These are phyloP conservation scores for Coniochaeta ligniaria DNA, from an alignment of 2,329 filamentous ascomycete species.

Conservation along the genomic window DNA sequence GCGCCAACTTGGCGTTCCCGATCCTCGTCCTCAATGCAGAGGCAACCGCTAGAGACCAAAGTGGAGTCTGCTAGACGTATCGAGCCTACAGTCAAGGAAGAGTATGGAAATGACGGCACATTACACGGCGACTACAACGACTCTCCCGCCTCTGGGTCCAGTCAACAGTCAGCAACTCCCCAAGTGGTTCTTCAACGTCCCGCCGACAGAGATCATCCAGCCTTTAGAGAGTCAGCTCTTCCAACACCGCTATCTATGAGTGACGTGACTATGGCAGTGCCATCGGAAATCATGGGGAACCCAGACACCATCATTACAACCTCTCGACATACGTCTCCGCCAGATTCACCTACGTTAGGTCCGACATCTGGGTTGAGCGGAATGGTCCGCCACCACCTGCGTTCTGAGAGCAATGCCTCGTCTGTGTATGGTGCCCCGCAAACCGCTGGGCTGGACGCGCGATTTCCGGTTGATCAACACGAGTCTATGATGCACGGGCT, in stretches of 20 bases:
- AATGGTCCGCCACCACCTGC: conserved; percentile 77
- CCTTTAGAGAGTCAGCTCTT: conserved; percentile 38
- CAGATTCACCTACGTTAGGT: conserved; percentile 75
- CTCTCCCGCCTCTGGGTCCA: conserved; percentile 12
- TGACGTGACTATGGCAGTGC: conserved; percentile 16
- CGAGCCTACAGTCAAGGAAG: conserved; percentile 23
- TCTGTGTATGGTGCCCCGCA: conserved; percentile 59
- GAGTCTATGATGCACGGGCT: conserved; percentile 23
- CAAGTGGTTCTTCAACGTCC: conserved; percentile 37
- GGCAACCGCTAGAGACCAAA: conserved; percentile 23
- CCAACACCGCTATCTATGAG: conserved; percentile 34
- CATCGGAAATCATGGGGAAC: conserved; percentile 14
- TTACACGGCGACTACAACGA: conserved; percentile 38
- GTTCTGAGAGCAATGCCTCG: conserved; percentile 73
- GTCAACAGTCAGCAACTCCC: conserved; percentile 17
- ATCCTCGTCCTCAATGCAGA: conserved; percentile 37
- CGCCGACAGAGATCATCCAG: conserved; percentile 46
- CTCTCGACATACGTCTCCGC: conserved; percentile 21
- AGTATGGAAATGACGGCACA: conserved; percentile 22
- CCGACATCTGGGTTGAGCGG: conserved; percentile 66
- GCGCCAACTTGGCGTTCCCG: conserved; percentile 32
- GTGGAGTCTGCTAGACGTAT: conserved; percentile 15
- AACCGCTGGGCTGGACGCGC: conserved; percentile 28
- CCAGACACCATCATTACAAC: conserved; percentile 8
- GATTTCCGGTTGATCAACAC: conserved; percentile 26